Percentiles rank a stretch among this genome's conserved stretches.
Conservation (phyloP, 805 yeast species). For the Saccharomycopsis vini region DNA sequence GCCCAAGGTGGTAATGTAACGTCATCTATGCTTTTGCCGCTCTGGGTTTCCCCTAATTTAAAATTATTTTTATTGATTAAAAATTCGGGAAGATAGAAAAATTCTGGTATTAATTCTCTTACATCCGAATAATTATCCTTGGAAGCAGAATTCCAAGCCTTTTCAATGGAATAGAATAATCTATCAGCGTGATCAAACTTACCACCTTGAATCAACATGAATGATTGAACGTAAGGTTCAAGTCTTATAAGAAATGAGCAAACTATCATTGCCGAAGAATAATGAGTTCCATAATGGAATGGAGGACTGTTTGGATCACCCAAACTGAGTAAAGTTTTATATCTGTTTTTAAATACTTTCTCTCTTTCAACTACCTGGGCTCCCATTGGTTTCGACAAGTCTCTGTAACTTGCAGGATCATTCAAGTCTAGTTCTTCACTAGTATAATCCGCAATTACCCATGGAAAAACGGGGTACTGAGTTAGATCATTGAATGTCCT, state of each 20-base stretch:
- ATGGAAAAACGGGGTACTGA: conserved; percentile 87
- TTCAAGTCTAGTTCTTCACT: conserved; percentile 60
- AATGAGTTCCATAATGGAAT: conserved; percentile 89
- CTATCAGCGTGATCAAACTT: conserved; percentile 85
- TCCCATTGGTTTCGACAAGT: conserved; percentile 85
- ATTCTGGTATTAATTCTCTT: conserved; percentile 80
- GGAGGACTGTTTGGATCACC: conserved; percentile 57
- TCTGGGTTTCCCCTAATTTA: conserved; percentile 64
- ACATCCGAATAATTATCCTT: conserved; percentile 79
- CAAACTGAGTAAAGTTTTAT: conserved; percentile 57
- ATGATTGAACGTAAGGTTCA: conserved; percentile 75
- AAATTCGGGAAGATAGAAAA: conserved; percentile 75
- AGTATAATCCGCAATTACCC: conserved; percentile 79
- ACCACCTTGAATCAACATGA: conserved; percentile 74
- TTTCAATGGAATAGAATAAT: conserved; percentile 61
- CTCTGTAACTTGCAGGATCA: conserved; percentile 58
- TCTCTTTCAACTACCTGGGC: conserved; percentile 63
- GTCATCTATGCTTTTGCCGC: conserved; percentile 44
- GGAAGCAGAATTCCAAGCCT: conserved; percentile 77
- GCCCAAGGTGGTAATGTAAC: conserved; percentile 83
- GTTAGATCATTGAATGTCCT: conserved; percentile 83
- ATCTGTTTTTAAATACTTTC: conserved; percentile 57
- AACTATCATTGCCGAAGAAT: conserved; percentile 90
- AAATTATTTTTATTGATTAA: conserved; percentile 54
- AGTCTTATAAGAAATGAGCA: conserved; percentile 69